These are phyloP conservation scores for Petunia axillaris DNA, from an alignment of 257 asterid genomes.

Conservation along the genomic window DNA sequence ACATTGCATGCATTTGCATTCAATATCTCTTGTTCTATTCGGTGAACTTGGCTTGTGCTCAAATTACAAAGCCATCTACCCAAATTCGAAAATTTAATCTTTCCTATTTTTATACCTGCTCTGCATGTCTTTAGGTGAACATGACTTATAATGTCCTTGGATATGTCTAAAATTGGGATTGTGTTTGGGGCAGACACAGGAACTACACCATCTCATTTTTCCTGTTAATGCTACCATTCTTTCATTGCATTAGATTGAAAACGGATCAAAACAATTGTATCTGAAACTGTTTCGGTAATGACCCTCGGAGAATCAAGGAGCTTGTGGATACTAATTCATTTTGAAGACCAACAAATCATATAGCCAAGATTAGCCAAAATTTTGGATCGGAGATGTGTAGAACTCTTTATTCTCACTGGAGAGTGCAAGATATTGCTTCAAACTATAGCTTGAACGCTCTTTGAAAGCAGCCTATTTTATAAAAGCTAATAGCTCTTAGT, in stretches of 20 bases:
- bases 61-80: not conserved
- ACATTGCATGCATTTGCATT: not conserved
- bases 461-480: not conserved
- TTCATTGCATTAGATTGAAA: not conserved
- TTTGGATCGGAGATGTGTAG: not conserved
- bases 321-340: conserved; percentile 15
- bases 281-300: conserved; percentile 11
- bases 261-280: conserved; percentile 9
- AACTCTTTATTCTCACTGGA: not conserved
- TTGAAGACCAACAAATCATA: not conserved
- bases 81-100: not conserved
- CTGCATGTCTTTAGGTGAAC: not conserved
- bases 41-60: conserved; percentile 1
- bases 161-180: not conserved
- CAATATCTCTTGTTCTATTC: not conserved
- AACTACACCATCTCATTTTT: not conserved
- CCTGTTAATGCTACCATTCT: not conserved
- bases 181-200: not conserved
- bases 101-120: not conserved
- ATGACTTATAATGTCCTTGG: not conserved
- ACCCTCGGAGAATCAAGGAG: conserved; percentile 2
- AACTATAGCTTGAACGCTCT: not conserved
- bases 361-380: not conserved
- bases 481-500: not conserved
- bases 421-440: not conserved